Evolutionary conservation across 345 rosid genomes (phyloP), one percentile per base, ranked within the genome.

Genomic region (Draba incana): DNA sequence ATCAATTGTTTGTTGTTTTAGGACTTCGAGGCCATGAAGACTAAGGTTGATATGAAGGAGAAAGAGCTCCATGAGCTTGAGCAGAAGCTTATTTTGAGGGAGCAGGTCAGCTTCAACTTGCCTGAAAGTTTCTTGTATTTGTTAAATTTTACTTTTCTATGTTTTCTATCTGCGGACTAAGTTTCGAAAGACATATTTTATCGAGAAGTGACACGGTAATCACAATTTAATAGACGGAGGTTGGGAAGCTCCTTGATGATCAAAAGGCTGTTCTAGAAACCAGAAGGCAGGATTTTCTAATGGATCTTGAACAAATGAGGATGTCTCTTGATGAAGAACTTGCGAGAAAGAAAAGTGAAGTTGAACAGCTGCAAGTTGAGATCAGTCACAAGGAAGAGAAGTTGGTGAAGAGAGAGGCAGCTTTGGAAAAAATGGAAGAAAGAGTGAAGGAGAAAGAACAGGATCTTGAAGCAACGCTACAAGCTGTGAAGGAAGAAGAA

Each of bases 371-470:
- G 60, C 83, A 80, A 75, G 77, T 44, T 31, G 88, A 88, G 70
- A 72, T 82, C 61, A 56, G 69, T 64, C 84, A 83, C 74, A 79
- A 71, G 46, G 85, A 77, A 81, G 86, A 87, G 63, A 81, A 75
- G 82, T 42, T 87, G 78, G 66, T 55, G 52, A 87, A 86, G 71
- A 73, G 78, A 67, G 92, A 82, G 70, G 81, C 84, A 67, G 79
- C 81, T 54, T 67, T 83, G 76, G 81, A 83, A 60, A 78, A 49
- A 70, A 84, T 75, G 78, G 64, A 76, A 23, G 92, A 80, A 69
- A 84, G 80, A 65, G 62, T 80, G 73, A 83, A 85, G 77, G 96
- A 86, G 80, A 88, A 84, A 81, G 93, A 85, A 56, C 84, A 83
- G 74, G 92, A 86, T 49, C 78, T 85, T 60, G 90, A 86, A 68